A percentile compares a stretch with the other conserved stretches of the same genome.
These are phyloP conservation scores for Benincasa hispida DNA, from an alignment of 306 rosid genomes.

Conservation along the genomic window DNA sequence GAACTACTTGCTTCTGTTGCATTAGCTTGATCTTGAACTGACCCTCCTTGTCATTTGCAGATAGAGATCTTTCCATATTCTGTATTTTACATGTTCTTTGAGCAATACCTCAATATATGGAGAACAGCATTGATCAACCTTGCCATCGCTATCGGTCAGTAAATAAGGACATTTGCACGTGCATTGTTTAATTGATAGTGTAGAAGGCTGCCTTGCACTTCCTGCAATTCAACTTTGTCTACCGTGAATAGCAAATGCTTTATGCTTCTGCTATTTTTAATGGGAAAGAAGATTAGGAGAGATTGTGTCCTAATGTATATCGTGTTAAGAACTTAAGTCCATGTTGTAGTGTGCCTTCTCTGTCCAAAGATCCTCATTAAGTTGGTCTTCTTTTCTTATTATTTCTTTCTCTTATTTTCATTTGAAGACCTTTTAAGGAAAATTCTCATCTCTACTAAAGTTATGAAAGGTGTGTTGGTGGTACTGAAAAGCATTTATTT, in stretches of 20 bases:
- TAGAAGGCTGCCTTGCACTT: neutral
- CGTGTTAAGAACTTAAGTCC: too few species aligned
- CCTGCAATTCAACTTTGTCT: neutral
- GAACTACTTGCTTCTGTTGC: neutral
- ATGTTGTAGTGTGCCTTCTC: neutral
- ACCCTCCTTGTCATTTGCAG: constrained; percentile 45
- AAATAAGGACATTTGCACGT: constrained; percentile 4
- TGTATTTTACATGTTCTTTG: constrained; percentile 90
- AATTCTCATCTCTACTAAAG: neutral
- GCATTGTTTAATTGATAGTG: neutral
- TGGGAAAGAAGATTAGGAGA: neutral
- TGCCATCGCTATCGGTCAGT: constrained; percentile 94
- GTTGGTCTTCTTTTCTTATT: neutral
- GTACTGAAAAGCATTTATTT: constrained; percentile 15
- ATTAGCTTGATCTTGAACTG: constrained; percentile 13
- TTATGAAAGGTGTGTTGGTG: neutral
- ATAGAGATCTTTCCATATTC: constrained; percentile 96
- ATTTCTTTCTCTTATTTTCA: neutral
- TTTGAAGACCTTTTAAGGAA: neutral
- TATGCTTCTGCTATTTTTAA: neutral
- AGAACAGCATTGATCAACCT: constrained; percentile 85
- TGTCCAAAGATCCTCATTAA: neutral
- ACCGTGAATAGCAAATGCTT: neutral
- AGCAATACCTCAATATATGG: constrained; percentile 99
- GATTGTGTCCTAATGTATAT: neutral